Evolutionary conservation across 768 basidiomycete species (phyloP), one percentile per base, ranked within the genome.

Genomic region (Phaffia tasmanica): DNA sequence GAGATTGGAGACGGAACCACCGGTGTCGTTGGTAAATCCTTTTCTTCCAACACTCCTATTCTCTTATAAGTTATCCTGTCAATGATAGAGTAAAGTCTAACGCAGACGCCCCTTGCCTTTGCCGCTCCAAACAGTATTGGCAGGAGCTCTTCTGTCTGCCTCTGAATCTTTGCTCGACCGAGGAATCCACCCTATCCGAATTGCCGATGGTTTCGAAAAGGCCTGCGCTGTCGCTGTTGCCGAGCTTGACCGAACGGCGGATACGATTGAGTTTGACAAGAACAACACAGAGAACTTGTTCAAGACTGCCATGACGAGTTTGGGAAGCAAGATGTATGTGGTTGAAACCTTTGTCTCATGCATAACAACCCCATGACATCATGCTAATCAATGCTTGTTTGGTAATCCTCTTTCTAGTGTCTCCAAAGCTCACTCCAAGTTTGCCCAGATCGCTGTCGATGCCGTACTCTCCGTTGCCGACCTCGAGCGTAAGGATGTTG

Each of bases 1-100:
- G 95, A 99, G 80, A 94, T 99, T 75, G 95, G 95, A 29, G 95
- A 99, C 78, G 95, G 95, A 68, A 98, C 95, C 7, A 98, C 95
- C 32, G 95, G 95, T 76, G 95, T 99, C 68, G 95, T 98, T 70
- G 93, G 93, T 94, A 75, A 74, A 90, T 83, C 18, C 58, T 47
- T 57, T 30, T 27, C 50, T 47, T 42, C 59, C 27, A 27, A 46
- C 27, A 42, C 19, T 51, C 2, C 67, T 91, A 92, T 97, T 2
- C 86, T 97, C 67, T 94, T 94, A 19, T 95, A 93, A 69, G 94
- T 92, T 18, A 81, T 95, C 25, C 79, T 97, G 51, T 93, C 97
- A 71, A 86, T 94, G 75, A 91, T 90, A 67, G 86, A 95, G 78
- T 81, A 84, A 3, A 81, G 95, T 21, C 82, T 98, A 1, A 48